Percentiles rank a stretch among this genome's conserved stretches.
Conservation (phyloP, 352 stramenopile genomes). For the Lagenidium sp. region DNA sequence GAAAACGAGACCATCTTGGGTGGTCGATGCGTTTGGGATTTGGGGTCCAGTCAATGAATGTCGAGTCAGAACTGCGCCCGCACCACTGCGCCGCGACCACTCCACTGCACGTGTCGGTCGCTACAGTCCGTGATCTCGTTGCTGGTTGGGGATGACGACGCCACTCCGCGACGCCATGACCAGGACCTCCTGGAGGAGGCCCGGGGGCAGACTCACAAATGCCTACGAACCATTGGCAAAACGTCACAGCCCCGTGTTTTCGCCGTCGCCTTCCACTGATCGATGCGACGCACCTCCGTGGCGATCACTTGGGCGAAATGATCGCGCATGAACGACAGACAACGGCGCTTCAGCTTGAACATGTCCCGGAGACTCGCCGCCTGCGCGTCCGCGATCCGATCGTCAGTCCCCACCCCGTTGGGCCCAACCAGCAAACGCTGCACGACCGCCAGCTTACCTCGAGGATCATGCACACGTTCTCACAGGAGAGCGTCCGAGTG, state of each 20-base stretch:
- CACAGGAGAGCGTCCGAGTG: conserved; percentile 47
- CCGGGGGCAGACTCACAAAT: conserved; percentile 51
- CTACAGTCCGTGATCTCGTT: background rate
- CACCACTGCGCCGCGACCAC: no score
- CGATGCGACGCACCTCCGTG: conserved; percentile 38
- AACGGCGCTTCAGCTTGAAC: conserved; percentile 70
- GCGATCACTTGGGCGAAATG: conserved; percentile 71
- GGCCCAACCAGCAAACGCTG: no score
- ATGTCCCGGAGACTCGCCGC: conserved; percentile 61
- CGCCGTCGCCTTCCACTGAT: no score
- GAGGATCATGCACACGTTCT: conserved; percentile 74
- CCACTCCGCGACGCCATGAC: conserved; percentile 51
- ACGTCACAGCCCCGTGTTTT: no score
- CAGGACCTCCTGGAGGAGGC: conserved; percentile 67
- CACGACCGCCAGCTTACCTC: conserved; percentile 20
- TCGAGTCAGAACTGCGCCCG: no score
- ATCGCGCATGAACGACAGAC: conserved; percentile 73
- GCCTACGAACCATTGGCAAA: conserved; percentile 15
- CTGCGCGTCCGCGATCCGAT: conserved; percentile 11
- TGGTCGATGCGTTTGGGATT: no score
- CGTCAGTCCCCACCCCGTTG: no score
- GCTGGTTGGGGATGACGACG: conserved; percentile 59
- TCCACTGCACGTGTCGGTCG: no score
- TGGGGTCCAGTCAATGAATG: no score
- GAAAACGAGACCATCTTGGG: no score